A percentile compares a stretch with the other conserved stretches of the same genome.
Evolutionary conservation across 495 filamentous ascomycete genomes (phyloP).

Genomic region (Penicillium tannophilum): DNA sequence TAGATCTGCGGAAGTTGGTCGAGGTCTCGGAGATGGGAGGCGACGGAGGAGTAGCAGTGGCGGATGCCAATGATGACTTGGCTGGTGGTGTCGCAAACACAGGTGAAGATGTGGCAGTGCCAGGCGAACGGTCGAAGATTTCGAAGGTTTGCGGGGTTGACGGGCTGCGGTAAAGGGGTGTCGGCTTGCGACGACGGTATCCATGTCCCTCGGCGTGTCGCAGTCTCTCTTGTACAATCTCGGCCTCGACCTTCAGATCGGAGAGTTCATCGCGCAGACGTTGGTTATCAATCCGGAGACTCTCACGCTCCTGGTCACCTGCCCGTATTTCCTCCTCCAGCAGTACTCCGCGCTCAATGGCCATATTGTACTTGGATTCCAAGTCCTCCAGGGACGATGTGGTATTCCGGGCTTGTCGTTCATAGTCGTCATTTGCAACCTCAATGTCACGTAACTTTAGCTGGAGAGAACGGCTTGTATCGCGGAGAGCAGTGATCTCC

Average conservation of each 20-base stretch:
- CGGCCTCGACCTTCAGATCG: conserved; percentile 90
- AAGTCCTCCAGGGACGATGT: conserved; percentile 94
- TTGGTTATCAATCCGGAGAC: conserved; percentile 84
- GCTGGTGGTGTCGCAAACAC: conserved; percentile 71
- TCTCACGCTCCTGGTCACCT: conserved; percentile 88
- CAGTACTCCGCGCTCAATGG: conserved; percentile 89
- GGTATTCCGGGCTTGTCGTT: conserved; percentile 91
- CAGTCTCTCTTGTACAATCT: conserved; percentile 92
- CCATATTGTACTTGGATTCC: conserved; percentile 93
- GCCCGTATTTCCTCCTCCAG: conserved; percentile 90
- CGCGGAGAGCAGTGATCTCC: conserved; percentile 89
- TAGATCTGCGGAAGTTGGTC: conserved; percentile 44
- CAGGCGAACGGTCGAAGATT: conserved; percentile 57
- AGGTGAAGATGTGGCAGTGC: conserved; percentile 69
- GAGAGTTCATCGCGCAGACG: conserved; percentile 85
- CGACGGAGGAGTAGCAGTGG: conserved; percentile 71
- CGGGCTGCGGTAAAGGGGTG: conserved; percentile 46
- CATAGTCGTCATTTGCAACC: conserved; percentile 97
- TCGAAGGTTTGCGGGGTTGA: conserved; percentile 56
- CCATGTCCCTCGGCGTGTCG: conserved; percentile 62
- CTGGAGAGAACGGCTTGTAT: conserved; percentile 77
- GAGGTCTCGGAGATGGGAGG: conserved; percentile 60
- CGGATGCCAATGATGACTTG: conserved; percentile 71
- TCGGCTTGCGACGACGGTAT: conserved; percentile 55
- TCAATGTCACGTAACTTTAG: conserved; percentile 90